Evolutionary conservation across 2,329 filamentous ascomycete species (phyloP).

Genomic region (Thielaviopsis populi): DNA sequence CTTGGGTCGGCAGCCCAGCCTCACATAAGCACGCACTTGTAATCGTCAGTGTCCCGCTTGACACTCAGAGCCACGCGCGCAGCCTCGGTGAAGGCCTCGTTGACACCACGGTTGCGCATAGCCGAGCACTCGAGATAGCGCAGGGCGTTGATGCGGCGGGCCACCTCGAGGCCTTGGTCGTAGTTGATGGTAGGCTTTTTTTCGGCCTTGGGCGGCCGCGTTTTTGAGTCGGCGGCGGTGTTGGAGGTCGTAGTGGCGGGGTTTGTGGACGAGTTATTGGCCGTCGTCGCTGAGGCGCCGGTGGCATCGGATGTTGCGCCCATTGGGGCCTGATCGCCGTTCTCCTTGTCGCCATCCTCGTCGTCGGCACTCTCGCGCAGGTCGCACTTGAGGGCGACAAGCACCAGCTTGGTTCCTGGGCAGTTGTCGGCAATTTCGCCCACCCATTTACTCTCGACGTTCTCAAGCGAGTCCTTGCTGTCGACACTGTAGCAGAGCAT

Average conservation of each 20-base stretch:
- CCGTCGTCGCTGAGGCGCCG: not conserved
- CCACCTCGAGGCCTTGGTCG: constrained; percentile 79
- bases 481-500: constrained; percentile 99
- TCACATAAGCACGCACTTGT: constrained; percentile 48
- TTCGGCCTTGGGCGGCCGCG: constrained; percentile 29
- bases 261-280: not conserved
- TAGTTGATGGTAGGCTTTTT: constrained; percentile 71
- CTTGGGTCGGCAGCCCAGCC: not conserved
- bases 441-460: constrained; percentile 98
- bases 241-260: not conserved
- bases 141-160: constrained; percentile 78
- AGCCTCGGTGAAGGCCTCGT: constrained; percentile 96
- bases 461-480: constrained; percentile 89
- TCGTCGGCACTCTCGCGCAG: constrained; percentile 63
- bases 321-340: constrained; percentile 24
- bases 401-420: constrained; percentile 81
- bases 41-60: constrained; percentile 48
- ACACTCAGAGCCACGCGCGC: constrained; percentile 78
- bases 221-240: constrained; percentile 26
- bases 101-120: constrained; percentile 94
- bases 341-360: constrained; percentile 45
- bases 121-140: constrained; percentile 97
- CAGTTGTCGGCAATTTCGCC: constrained; percentile 97
- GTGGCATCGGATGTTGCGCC: constrained; percentile 15
- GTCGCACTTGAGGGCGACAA: constrained; percentile 95